Evolutionary conservation across 768 basidiomycete species (phyloP).

Genomic region (Coprinellus micaceus): DNA sequence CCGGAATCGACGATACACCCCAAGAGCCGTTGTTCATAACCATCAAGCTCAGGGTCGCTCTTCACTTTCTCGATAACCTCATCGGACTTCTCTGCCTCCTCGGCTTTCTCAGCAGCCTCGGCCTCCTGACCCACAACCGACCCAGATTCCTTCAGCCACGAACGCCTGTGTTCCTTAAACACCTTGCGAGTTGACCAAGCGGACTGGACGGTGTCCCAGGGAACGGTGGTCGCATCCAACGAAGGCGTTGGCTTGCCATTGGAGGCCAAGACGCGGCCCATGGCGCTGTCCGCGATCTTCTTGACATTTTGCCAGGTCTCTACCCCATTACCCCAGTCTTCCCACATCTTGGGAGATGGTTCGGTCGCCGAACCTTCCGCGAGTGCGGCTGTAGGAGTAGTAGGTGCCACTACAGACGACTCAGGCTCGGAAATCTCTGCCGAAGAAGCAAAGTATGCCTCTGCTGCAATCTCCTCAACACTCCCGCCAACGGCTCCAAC

Average conservation of each 20-base stretch:
- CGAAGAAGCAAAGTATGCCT: conserved; percentile 12
- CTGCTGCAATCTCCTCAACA: conserved; percentile 41
- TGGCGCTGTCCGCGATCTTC: conserved; percentile 71
- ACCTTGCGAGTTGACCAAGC: conserved; percentile 63
- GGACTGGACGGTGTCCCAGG: conserved; percentile 62
- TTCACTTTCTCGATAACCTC: conserved; percentile 75
- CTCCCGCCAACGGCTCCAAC: conserved; percentile 71
- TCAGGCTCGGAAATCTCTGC: conserved; percentile 7
- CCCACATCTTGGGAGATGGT: conserved; percentile 37
- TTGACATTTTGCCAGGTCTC: conserved; percentile 69
- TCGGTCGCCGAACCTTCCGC: neutral
- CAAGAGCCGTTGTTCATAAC: conserved; percentile 77
- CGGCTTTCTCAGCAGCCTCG: conserved; percentile 35
- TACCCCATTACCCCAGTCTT: conserved; percentile 67
- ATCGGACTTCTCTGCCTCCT: conserved; percentile 45
- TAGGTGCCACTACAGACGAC: conserved; percentile 1
- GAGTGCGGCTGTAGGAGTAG: neutral
- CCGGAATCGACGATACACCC: conserved; percentile 84
- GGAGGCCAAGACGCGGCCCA: conserved; percentile 58
- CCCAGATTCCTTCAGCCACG: conserved; percentile 54
- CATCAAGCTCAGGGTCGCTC: conserved; percentile 70
- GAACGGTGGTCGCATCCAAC: conserved; percentile 55
- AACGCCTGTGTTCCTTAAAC: conserved; percentile 47
- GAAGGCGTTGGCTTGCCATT: conserved; percentile 28
- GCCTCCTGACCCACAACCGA: conserved; percentile 20